Evolutionary conservation across 1,284 basidiomycete genomes (phyloP).

Genomic region (Irpex sp.): DNA sequence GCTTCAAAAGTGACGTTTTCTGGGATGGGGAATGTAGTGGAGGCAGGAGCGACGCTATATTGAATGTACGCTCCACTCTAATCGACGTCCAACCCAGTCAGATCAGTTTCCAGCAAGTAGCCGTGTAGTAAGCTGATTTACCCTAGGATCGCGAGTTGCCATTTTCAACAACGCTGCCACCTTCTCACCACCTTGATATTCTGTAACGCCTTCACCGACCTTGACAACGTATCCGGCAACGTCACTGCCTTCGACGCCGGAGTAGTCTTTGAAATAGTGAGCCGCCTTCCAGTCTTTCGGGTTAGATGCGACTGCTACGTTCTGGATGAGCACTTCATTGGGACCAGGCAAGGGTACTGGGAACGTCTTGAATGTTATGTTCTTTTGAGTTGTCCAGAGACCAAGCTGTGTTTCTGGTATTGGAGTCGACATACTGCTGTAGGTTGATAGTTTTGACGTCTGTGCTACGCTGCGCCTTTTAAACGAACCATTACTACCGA

Average conservation of each 20-base stretch:
- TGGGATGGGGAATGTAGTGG: background rate
- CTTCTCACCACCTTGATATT: constrained; percentile 46
- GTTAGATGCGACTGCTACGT: constrained; percentile 9
- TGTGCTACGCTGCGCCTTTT: too few species aligned
- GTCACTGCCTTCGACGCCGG: constrained; percentile 50
- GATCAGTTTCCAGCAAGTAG: too few species aligned
- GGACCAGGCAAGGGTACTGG: constrained; percentile 3
- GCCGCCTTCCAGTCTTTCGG: constrained; percentile 25
- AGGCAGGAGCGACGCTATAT: constrained; percentile 1
- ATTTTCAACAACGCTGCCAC: background rate
- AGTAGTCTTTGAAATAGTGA: constrained; percentile 29
- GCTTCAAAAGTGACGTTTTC: constrained; percentile 23
- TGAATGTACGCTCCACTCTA: background rate
- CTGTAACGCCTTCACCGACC: constrained; percentile 48
- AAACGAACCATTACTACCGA: too few species aligned
- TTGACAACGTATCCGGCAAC: constrained; percentile 51
- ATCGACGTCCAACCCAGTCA: background rate
- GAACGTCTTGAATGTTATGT: background rate
- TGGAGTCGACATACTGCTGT: background rate
- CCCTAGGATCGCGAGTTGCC: background rate
- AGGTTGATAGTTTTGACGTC: too few species aligned
- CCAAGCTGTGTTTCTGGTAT: background rate
- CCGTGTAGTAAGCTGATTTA: background rate
- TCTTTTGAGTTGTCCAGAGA: background rate
- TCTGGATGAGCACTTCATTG: constrained; percentile 11